Conservation (phyloP, 306 rosid genomes). For the Astragalus glycyphyllos region DNA sequence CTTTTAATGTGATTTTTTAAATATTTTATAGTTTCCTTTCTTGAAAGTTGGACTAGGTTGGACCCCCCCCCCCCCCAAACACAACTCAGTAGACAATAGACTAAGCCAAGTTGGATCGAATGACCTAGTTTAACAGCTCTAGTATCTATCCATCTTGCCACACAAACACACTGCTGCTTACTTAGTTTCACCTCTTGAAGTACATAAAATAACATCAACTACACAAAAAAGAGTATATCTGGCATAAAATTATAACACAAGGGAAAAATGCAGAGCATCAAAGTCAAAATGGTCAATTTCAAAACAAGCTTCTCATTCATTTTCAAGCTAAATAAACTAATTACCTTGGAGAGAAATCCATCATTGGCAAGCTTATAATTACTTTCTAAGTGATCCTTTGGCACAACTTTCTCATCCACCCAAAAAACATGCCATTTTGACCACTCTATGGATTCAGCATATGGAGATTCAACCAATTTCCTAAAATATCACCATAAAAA, state of each 20-base stretch:
- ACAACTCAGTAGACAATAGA: no score
- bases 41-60: no score
- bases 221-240: not conserved
- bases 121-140: no score
- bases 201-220: not conserved
- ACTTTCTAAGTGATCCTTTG: constrained; percentile 74
- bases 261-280: not conserved
- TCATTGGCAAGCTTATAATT: constrained; percentile 86
- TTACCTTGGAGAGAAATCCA: constrained; percentile 83
- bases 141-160: no score
- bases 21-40: no score
- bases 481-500: constrained; percentile 45
- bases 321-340: not conserved
- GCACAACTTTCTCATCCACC: constrained; percentile 89
- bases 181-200: not conserved
- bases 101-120: no score
- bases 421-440: constrained; percentile 84
- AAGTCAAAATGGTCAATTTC: not conserved
- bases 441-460: constrained; percentile 69
- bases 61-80: no score
- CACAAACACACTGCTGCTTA: no score
- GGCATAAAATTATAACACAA: not conserved
- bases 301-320: not conserved
- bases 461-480: constrained; percentile 75
- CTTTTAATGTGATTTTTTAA: no score